phyloP scores from a whole-genome alignment of 768 basidiomycete genomes.

The Collybia mongolica region DNA sequence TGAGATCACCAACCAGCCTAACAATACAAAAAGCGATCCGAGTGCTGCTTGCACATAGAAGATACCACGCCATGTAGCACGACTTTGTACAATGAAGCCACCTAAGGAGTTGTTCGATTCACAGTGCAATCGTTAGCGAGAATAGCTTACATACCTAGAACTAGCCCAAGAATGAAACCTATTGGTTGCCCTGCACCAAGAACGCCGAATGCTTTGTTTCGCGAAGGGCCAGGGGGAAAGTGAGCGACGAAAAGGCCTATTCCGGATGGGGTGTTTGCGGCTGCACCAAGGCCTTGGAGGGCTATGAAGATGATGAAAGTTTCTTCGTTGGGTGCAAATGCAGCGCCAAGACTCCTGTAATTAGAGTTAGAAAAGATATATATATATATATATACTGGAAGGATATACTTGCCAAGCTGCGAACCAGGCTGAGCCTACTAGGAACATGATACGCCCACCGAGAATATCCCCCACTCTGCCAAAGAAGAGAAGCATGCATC shows the following conservation, averaged over 20 bases:
- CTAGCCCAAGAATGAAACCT: constrained; percentile 2
- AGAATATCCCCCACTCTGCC: not conserved
- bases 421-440: constrained; percentile 1
- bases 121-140: not conserved
- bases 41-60: not conserved
- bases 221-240: not conserved
- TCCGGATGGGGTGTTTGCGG: not conserved
- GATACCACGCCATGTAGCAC: not conserved
- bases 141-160: not conserved
- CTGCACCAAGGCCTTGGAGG: not conserved
- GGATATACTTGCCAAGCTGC: not conserved
- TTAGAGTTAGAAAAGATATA: not conserved
- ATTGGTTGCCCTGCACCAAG: constrained; percentile 1
- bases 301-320: not conserved
- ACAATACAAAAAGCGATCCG: not conserved
- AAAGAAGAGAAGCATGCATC: constrained; percentile 2
- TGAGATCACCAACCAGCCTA: not conserved
- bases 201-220: constrained; percentile 1
- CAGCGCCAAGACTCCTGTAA: not conserved
- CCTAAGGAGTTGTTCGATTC: not conserved
- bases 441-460: not conserved
- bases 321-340: not conserved
- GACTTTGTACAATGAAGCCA: not conserved
- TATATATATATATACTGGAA: not conserved
- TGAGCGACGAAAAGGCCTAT: not conserved